Base-by-base conservation (phyloP, 176 grass and related monocot genomes). In the Chrysopogon serrulatus region DNA sequence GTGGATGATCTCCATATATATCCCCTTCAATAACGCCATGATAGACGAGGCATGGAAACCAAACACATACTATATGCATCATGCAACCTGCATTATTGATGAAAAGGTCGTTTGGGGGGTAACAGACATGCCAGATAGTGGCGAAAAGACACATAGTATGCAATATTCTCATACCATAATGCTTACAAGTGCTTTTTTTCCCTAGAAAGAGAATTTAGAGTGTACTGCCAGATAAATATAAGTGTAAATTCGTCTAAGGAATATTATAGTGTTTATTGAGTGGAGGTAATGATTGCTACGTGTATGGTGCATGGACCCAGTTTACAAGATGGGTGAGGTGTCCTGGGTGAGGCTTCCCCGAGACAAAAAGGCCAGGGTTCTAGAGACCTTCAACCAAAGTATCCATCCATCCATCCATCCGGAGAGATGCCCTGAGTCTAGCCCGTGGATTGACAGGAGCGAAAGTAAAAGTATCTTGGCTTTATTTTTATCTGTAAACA, bases 281-380 rank as follows among this genome's bases (percentile, higher is more conserved):
- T 82, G 88, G 83, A 78, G 65, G 65, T 56, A 86, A 90, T 82
- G 83, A 86, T 86, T 78, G 83, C 56, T 90, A 82, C 79, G 79
- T 86, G 79, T 73, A 65, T 48, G 73, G 73, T 57, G 88, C 73
- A 86, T 78, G 83, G 65, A 86, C 83, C 56, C 78, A 32, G 83
- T 54, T 63, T 61, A 57, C 77, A 42, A 66, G 21, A 35, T 39
- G 41, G 2, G 73, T 28, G 74, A 42, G 71, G 65, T 67, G 77
- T 62, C 71, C 44, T 42, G 57, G 67, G 26, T 54, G 74, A 79
- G 81, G 60, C 68, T 84, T 79, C 73, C 83, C 37, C 68, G 84
- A 65, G 84, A 90, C 83, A 86, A 83, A 90, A 86, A 86, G 84
- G 73, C 0, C 36, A 39, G 83, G 66, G 79, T 90, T 90, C 73